Conservation (phyloP, 306 rosid genomes). For the Vigna reflexopilosa region DNA sequence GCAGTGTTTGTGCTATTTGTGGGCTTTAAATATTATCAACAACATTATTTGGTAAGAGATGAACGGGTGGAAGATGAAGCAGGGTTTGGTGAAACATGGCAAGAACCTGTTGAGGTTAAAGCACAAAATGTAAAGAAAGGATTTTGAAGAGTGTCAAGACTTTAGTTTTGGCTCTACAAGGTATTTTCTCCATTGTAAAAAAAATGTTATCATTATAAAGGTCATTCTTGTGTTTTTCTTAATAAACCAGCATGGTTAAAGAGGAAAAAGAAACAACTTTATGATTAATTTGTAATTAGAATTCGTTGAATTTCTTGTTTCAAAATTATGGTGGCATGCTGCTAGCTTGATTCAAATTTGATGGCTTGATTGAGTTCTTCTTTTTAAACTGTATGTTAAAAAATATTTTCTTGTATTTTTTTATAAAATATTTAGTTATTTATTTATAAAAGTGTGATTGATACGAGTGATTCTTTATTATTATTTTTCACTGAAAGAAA, state of each 20-base stretch:
- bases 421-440: too few species aligned
- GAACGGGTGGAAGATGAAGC: slow-evolving; percentile 44
- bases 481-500: too few species aligned
- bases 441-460: too few species aligned
- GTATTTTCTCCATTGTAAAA: background rate
- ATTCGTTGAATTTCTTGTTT: too few species aligned
- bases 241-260: slow-evolving; percentile 5
- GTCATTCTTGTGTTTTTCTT: background rate
- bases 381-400: too few species aligned
- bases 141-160: slow-evolving; percentile 13
- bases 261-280: background rate
- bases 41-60: slow-evolving; percentile 48
- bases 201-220: background rate
- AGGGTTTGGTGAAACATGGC: slow-evolving; percentile 45
- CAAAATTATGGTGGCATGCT: too few species aligned
- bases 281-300: too few species aligned
- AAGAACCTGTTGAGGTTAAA: slow-evolving; percentile 18
- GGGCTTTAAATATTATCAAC: slow-evolving; percentile 75
- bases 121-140: slow-evolving; percentile 43
- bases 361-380: too few species aligned
- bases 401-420: too few species aligned
- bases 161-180: background rate
- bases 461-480: too few species aligned
- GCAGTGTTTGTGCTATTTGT: slow-evolving; percentile 76
- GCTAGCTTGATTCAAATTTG: too few species aligned